phyloP scores from a whole-genome alignment of 2,329 filamentous ascomycete species.

The Gnomoniopsis sp. region DNA sequence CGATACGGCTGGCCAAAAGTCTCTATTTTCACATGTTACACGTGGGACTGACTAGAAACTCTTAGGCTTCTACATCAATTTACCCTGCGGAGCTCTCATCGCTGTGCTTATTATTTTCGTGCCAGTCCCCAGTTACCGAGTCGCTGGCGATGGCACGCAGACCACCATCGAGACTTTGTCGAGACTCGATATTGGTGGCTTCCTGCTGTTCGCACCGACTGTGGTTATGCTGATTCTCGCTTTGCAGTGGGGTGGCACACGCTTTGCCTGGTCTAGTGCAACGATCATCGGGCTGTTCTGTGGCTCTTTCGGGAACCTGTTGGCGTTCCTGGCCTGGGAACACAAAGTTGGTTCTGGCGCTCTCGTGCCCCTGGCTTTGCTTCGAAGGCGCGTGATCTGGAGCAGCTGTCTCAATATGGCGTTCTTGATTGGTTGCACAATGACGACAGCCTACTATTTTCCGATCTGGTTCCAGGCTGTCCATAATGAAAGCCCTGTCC shows the following conservation, averaged over 20 bases:
- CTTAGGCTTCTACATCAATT: conserved; percentile 43
- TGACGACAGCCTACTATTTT: not conserved
- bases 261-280: conserved; percentile 36
- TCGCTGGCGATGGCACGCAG: conserved; percentile 26
- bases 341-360: conserved; percentile 25
- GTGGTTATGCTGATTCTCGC: conserved; percentile 41
- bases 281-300: conserved; percentile 38
- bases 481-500: not conserved
- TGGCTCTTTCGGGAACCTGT: conserved; percentile 29
- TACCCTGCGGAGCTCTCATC: conserved; percentile 38
- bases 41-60: not conserved
- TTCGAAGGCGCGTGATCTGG: conserved; percentile 20
- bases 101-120: conserved; percentile 30
- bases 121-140: conserved; percentile 30
- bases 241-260: conserved; percentile 39
- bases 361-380: conserved; percentile 25
- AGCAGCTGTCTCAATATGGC: not conserved
- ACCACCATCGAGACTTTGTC: not conserved
- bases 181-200: conserved; percentile 38
- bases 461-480: conserved; percentile 8
- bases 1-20: too few relatives aligned
- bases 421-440: not conserved
- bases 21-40: not conserved
- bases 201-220: conserved; percentile 39
- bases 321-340: conserved; percentile 40